These are phyloP conservation scores for Ogataea pini DNA, from an alignment of 805 yeast genomes.

Conservation along the genomic window DNA sequence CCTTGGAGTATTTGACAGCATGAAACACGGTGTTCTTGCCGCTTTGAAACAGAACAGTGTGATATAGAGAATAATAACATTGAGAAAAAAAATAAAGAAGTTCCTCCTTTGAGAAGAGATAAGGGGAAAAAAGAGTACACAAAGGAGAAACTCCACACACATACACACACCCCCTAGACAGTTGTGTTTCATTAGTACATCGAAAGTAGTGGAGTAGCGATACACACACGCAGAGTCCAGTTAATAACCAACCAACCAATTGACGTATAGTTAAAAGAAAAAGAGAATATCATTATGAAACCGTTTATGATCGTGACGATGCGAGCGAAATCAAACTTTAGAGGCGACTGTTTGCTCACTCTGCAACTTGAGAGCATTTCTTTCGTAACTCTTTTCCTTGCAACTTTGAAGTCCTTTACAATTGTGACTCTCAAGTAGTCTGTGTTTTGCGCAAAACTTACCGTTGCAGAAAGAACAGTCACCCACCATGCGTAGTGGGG, in stretches of 20 bases:
- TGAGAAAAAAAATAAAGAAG: not conserved
- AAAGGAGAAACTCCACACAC: not conserved
- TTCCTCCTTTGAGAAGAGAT: not conserved
- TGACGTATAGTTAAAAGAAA: not conserved
- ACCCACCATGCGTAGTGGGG: conserved; percentile 71
- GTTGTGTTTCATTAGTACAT: conserved; percentile 3
- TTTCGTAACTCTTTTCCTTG: conserved; percentile 79
- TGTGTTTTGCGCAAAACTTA: conserved; percentile 82
- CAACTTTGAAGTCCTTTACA: conserved; percentile 78
- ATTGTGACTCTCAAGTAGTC: conserved; percentile 80
- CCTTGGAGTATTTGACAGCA: conserved; percentile 51
- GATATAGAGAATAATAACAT: not conserved
- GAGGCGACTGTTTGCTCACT: conserved; percentile 81
- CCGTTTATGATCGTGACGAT: conserved; percentile 4
- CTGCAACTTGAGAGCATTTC: conserved; percentile 80
- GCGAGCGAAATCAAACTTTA: conserved; percentile 48
- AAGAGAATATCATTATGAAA: conserved; percentile 5
- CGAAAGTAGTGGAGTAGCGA: not conserved
- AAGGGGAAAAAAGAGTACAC: not conserved
- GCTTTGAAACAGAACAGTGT: conserved; percentile 21
- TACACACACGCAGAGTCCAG: conserved; percentile 6
- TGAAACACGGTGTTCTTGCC: conserved; percentile 43
- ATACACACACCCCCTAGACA: conserved; percentile 2
- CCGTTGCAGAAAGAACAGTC: conserved; percentile 85
- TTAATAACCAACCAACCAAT: not conserved